Percentiles rank a stretch among this genome's conserved stretches.
Conservation (phyloP, 2,329 filamentous ascomycete species). For the Pezicula carpinea region DNA sequence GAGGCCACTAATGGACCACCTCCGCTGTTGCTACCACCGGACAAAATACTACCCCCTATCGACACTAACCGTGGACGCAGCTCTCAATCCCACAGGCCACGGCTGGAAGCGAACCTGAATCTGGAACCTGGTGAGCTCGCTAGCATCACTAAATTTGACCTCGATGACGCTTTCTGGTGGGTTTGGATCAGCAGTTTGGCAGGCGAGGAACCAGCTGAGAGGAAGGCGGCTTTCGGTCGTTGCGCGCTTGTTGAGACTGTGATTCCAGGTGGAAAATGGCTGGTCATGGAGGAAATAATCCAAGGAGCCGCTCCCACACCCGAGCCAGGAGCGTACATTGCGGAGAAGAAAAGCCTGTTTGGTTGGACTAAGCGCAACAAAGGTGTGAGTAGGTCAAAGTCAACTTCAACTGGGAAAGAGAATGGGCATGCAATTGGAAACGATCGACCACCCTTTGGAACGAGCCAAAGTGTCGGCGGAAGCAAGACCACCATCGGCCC, state of each 20-base stretch:
- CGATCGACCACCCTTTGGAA: constrained; percentile 33
- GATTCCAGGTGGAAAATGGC: constrained; percentile 78
- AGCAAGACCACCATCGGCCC: constrained; percentile 84
- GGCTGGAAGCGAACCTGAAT: constrained; percentile 61
- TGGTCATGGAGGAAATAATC: constrained; percentile 94
- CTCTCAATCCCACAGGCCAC: constrained; percentile 77
- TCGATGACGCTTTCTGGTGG: constrained; percentile 99
- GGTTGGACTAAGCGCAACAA: constrained; percentile 73
- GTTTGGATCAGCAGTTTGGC: constrained; percentile 98
- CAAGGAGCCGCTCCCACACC: constrained; percentile 86
- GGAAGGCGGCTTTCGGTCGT: constrained; percentile 90
- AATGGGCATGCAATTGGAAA: constrained; percentile 42
- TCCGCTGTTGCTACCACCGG: constrained; percentile 78
- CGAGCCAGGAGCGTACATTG: constrained; percentile 81
- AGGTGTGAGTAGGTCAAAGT: constrained; percentile 62
- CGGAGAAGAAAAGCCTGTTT: constrained; percentile 93
- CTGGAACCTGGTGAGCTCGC: constrained; percentile 91
- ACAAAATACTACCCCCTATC: constrained; percentile 86
- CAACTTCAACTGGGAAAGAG: constrained; percentile 63
- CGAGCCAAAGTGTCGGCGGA: constrained; percentile 35
- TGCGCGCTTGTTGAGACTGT: constrained; percentile 89
- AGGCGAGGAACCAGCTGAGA: constrained; percentile 76
- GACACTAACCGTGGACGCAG: constrained; percentile 69
- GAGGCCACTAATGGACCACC: constrained; percentile 58
- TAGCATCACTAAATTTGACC: constrained; percentile 77